These are phyloP conservation scores for Trifolium subterraneum DNA, from an alignment of 306 rosid species.

Conservation along the genomic window DNA sequence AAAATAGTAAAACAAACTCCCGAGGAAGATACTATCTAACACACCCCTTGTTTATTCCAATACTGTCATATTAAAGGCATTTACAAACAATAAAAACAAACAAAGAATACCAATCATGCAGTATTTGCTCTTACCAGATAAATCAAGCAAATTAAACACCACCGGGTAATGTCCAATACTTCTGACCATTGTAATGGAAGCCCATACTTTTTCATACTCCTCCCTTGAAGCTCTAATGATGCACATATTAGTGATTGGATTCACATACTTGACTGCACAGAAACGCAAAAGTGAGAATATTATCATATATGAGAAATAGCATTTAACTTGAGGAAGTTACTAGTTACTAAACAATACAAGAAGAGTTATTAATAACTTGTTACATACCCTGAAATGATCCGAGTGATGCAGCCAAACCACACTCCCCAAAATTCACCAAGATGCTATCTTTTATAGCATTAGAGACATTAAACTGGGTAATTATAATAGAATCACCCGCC, in stretches of 20 bases:
- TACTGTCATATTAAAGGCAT: neutral
- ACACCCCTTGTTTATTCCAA: neutral
- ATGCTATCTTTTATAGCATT: constrained; percentile 76
- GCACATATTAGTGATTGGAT: constrained; percentile 77
- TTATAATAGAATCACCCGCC: constrained; percentile 59
- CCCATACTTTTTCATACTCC: constrained; percentile 76
- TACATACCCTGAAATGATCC: constrained; percentile 74
- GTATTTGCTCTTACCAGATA: constrained; percentile 59
- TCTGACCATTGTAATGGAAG: constrained; percentile 78
- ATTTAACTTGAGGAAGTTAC: neutral
- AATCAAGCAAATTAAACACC: constrained; percentile 68
- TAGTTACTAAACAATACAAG: too few relatives aligned
- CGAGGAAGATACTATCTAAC: neutral
- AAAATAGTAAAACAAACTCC: too few relatives aligned
- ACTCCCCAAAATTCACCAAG: constrained; percentile 80
- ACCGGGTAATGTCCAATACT: constrained; percentile 66
- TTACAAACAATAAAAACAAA: neutral
- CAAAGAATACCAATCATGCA: neutral
- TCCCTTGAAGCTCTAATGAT: constrained; percentile 75
- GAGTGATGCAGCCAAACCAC: constrained; percentile 80
- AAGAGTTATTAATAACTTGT: neutral
- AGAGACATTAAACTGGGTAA: constrained; percentile 68
- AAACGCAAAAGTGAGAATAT: neutral
- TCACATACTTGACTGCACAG: constrained; percentile 72
- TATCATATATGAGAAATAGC: neutral